Percentiles rank a stretch among this genome's conserved stretches.
Conservation (phyloP, 2,329 filamentous ascomycete species). For the Clathrospora elynae region DNA sequence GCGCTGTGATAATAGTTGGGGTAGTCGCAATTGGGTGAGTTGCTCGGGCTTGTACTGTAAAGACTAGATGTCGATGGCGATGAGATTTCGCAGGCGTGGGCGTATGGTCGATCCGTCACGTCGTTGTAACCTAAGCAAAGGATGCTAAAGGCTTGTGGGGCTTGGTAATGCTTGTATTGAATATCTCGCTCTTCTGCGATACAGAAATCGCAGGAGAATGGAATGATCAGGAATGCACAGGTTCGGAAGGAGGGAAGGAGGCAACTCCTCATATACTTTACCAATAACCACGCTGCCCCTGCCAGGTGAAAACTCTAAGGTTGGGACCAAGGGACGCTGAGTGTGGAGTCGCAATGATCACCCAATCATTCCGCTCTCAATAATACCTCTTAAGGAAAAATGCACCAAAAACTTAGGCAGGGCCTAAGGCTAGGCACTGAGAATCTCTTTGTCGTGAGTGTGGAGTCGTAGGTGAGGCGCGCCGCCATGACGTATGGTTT, state of each 20-base stretch:
- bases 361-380: too few relatives aligned
- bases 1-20: conserved; percentile 12
- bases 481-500: conserved; percentile 22
- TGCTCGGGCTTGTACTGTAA: conserved; percentile 7
- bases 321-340: not conserved
- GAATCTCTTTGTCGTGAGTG: too few relatives aligned
- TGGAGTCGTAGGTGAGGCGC: conserved; percentile 11
- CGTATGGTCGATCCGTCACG: conserved; percentile 20
- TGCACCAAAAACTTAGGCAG: too few relatives aligned
- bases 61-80: conserved; percentile 6
- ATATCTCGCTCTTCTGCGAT: conserved; percentile 8
- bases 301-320: conserved; percentile 12
- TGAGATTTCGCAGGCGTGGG: not conserved
- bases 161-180: conserved; percentile 35
- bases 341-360: conserved; percentile 1
- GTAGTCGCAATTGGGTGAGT: conserved; percentile 12
- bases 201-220: conserved; percentile 3
- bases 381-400: too few relatives aligned
- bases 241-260: not conserved
- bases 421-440: too few relatives aligned
- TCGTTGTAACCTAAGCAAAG: conserved; percentile 23
- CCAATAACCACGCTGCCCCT: conserved; percentile 2
- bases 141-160: conserved; percentile 31
- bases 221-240: conserved; percentile 2
- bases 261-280: conserved; percentile 7